These are phyloP conservation scores for Thelonectria discophora DNA, from an alignment of 2,329 filamentous ascomycete genomes.

Conservation along the genomic window DNA sequence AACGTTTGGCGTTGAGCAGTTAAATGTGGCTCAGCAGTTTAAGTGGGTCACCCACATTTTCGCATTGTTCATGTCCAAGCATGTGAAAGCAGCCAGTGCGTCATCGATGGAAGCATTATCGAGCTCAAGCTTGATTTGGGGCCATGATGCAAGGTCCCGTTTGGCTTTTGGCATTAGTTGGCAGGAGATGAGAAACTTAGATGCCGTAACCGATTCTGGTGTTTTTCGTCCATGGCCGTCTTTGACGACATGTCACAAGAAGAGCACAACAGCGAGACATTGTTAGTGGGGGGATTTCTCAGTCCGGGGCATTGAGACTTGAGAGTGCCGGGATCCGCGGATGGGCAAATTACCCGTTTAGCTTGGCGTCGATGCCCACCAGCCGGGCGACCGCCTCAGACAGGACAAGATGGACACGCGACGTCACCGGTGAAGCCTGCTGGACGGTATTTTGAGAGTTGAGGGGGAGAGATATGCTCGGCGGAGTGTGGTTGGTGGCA, in stretches of 20 bases:
- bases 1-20: not conserved
- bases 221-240: no score
- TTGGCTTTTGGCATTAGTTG: not conserved
- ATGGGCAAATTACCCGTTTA: conserved; percentile 29
- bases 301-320: conserved; percentile 21
- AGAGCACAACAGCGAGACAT: conserved; percentile 13
- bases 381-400: conserved; percentile 7
- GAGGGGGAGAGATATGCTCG: no score
- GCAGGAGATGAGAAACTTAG: no score
- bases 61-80: conserved; percentile 23
- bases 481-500: not conserved
- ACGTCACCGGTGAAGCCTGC: conserved; percentile 8
- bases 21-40: conserved; percentile 16
- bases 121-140: conserved; percentile 8
- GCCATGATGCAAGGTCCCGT: not conserved
- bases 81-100: conserved; percentile 39
- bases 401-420: conserved; percentile 18
- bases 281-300: conserved; percentile 24
- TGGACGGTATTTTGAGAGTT: not conserved
- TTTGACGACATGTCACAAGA: not conserved
- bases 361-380: conserved; percentile 31
- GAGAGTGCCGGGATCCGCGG: conserved; percentile 27
- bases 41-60: conserved; percentile 21
- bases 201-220: no score
- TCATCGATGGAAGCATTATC: conserved; percentile 33